phyloP scores from a whole-genome alignment of 306 rosid genomes.

The Alnus glutinosa region DNA sequence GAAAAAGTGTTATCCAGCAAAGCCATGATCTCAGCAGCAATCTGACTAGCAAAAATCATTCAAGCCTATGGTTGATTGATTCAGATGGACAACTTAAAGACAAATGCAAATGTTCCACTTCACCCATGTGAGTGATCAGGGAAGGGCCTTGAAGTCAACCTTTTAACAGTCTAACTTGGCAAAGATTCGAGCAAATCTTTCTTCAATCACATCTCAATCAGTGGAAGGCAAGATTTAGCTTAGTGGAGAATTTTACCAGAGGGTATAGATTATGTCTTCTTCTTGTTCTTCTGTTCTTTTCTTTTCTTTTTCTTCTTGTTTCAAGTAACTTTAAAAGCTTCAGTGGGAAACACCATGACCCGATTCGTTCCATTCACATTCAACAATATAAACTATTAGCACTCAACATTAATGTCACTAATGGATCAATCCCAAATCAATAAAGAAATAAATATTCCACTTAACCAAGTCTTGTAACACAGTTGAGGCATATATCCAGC shows the following conservation, averaged over 20 bases:
- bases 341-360: neutral
- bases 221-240: conserved; percentile 23
- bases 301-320: neutral
- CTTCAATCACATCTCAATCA: neutral
- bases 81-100: too few relatives aligned
- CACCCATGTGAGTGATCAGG: too few relatives aligned
- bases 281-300: neutral
- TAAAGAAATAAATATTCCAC: neutral
- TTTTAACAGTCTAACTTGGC: neutral
- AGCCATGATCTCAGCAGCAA: too few relatives aligned
- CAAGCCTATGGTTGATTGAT: too few relatives aligned
- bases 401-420: neutral
- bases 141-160: too few relatives aligned
- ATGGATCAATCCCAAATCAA: neutral
- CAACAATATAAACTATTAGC: neutral
- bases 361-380: neutral
- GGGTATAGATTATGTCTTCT: neutral
- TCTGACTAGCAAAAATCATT: too few relatives aligned
- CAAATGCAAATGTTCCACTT: too few relatives aligned
- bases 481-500: conserved; percentile 9
- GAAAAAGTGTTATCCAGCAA: too few relatives aligned
- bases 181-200: neutral
- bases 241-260: neutral
- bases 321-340: neutral
- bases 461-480: neutral